phyloP scores from a whole-genome alignment of 2,329 filamentous ascomycete genomes.

The Aureobasidium sp. region DNA sequence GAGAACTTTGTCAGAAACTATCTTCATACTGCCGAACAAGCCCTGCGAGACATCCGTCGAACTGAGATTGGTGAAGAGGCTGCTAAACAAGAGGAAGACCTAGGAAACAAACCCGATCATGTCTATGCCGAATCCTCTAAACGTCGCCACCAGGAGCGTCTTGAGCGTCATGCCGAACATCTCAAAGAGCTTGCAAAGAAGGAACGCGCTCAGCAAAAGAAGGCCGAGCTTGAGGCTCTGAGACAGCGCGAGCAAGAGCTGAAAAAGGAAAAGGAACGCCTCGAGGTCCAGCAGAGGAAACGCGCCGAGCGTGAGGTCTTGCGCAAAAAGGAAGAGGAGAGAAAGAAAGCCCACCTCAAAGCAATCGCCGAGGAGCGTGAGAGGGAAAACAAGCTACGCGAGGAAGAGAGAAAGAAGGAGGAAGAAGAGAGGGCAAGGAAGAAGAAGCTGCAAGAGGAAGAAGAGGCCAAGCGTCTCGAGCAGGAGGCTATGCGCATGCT shows the following conservation, averaged over 20 bases:
- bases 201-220: slow-evolving; percentile 56
- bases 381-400: slow-evolving; percentile 33
- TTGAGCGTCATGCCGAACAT: slow-evolving; percentile 54
- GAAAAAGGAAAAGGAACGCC: slow-evolving; percentile 34
- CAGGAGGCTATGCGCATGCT: slow-evolving; percentile 49
- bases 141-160: slow-evolving; percentile 53
- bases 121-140: slow-evolving; percentile 64
- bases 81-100: slow-evolving; percentile 56
- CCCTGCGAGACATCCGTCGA: slow-evolving; percentile 61
- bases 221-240: slow-evolving; percentile 43
- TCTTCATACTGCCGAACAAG: slow-evolving; percentile 58
- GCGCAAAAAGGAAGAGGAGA: slow-evolving; percentile 40
- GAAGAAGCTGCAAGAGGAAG: slow-evolving; percentile 33
- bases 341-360: slow-evolving; percentile 48
- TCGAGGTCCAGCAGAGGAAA: slow-evolving; percentile 43
- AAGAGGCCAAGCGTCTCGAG: slow-evolving; percentile 50
- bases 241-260: slow-evolving; percentile 43
- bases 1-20: slow-evolving; percentile 59
- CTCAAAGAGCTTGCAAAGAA: slow-evolving; percentile 51
- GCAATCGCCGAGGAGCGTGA: slow-evolving; percentile 45
- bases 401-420: slow-evolving; percentile 47
- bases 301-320: slow-evolving; percentile 43
- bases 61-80: slow-evolving; percentile 63
- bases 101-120: slow-evolving; percentile 65
- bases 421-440: slow-evolving; percentile 41